phyloP scores from a whole-genome alignment of 2,329 filamentous ascomycete genomes.

The Fusarium sp. region DNA sequence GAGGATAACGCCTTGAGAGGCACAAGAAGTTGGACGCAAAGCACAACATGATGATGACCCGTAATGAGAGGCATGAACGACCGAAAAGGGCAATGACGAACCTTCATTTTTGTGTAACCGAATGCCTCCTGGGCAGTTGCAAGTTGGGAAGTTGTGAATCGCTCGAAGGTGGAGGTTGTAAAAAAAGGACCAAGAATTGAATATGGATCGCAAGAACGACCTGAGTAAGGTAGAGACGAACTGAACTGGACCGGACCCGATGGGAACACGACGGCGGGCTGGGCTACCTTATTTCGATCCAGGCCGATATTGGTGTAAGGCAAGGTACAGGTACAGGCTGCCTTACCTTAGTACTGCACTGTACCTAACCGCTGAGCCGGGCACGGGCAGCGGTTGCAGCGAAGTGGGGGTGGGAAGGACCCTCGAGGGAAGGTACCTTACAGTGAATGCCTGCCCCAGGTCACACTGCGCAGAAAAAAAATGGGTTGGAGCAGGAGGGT shows the following conservation, averaged over 20 bases:
- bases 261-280: slow-evolving; percentile 23
- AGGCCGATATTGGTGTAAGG: slow-evolving; percentile 30
- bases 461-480: neutral
- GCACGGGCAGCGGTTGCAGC: slow-evolving; percentile 31
- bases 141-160: slow-evolving; percentile 42
- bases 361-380: slow-evolving; percentile 28
- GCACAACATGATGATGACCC: slow-evolving; percentile 6
- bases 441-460: slow-evolving; percentile 25
- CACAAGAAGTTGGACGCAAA: slow-evolving; percentile 11
- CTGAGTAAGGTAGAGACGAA: slow-evolving; percentile 4
- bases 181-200: slow-evolving; percentile 38
- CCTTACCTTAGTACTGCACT: neutral
- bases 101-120: slow-evolving; percentile 53
- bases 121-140: slow-evolving; percentile 46
- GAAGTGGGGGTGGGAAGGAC: slow-evolving; percentile 26
- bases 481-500: neutral
- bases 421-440: slow-evolving; percentile 33
- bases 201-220: slow-evolving; percentile 7
- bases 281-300: slow-evolving; percentile 42
- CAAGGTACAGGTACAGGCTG: neutral
- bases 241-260: neutral
- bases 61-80: slow-evolving; percentile 22
- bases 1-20: slow-evolving; percentile 18
- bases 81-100: slow-evolving; percentile 45
- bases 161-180: slow-evolving; percentile 35